Evolutionary conservation across 2,329 filamentous ascomycete genomes (phyloP).

Genomic region (Phaeophleospora eucalypticola): DNA sequence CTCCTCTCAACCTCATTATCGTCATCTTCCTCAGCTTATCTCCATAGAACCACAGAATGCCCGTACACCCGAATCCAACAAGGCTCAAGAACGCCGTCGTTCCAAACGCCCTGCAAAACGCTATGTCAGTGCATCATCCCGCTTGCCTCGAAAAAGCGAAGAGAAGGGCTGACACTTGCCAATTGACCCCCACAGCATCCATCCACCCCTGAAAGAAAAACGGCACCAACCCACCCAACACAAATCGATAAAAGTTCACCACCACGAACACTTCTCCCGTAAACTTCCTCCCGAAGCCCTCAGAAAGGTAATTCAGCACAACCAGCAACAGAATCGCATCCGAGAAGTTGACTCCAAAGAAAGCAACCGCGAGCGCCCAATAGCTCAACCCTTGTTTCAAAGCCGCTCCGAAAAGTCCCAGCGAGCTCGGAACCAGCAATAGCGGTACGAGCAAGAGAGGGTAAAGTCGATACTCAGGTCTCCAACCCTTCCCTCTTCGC

Average conservation of each 20-base stretch:
- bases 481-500: conserved; percentile 34
- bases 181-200: conserved; percentile 8
- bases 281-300: conserved; percentile 36
- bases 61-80: neutral
- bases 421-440: conserved; percentile 27
- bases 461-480: conserved; percentile 39
- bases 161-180: too few species aligned
- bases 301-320: conserved; percentile 31
- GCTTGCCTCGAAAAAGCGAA: too few species aligned
- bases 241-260: conserved; percentile 30
- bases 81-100: conserved; percentile 5
- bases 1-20: neutral
- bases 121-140: too few species aligned
- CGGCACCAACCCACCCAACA: conserved; percentile 7
- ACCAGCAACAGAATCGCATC: conserved; percentile 33
- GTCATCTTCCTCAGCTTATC: neutral
- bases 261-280: conserved; percentile 34
- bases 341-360: conserved; percentile 40
- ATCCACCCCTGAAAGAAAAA: conserved; percentile 13
- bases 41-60: conserved; percentile 1
- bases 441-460: conserved; percentile 31
- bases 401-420: conserved; percentile 34
- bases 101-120: too few species aligned
- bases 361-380: conserved; percentile 38
- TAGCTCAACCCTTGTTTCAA: conserved; percentile 42